Evolutionary conservation across 1,284 basidiomycete genomes (phyloP), one percentile per base, ranked within the genome.

Genomic region (Tilletia horrida): DNA sequence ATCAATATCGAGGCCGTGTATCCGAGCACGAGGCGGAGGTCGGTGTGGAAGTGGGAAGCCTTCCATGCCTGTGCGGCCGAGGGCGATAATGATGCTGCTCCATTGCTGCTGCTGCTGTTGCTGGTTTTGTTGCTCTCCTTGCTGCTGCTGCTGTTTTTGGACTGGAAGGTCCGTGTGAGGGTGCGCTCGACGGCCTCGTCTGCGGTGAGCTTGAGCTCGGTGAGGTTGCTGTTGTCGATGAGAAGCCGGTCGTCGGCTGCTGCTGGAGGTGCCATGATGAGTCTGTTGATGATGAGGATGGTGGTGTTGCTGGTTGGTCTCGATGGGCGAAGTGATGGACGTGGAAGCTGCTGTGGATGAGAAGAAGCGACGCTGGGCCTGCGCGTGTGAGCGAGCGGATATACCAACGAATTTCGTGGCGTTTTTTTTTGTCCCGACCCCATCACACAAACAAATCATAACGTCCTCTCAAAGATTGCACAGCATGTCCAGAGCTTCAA

Each of bases 101-200:
- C n/a, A n/a, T n/a, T 55, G 21, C 13, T 27, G 50, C 18, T 27
- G 21, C 50, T 55, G 21, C 50, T 27, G n/a, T 50, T 21, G 47
- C 47, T 50, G 47, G 7, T 50, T n/a, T n/a, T 29, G 42, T 29
- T 21, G 8, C 47, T 50, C n/a, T 50, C n/a, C 13, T 13, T 21
- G 47, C 47, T 50, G 11, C 47, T 7, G n/a, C 25, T 16, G 50
- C 50, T 27, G 25, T 21, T 27, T 55, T 55, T 44, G 67, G 65
- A 14, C 48, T 64, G 40, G 29, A 55, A 31, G 31, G 13, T 9
- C 40, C 59, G 55, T 35, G 25, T 13, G 68, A 63, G 18, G 29
- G 74, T 74, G 55, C 76, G 63, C 63, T 79, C 76, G 0, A 79
- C 77, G 2, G 77, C 77, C 45, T 79, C 77, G 35, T 79, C 77